phyloP scores from a whole-genome alignment of 306 rosid genomes.

The Casuarina equisetifolia region DNA sequence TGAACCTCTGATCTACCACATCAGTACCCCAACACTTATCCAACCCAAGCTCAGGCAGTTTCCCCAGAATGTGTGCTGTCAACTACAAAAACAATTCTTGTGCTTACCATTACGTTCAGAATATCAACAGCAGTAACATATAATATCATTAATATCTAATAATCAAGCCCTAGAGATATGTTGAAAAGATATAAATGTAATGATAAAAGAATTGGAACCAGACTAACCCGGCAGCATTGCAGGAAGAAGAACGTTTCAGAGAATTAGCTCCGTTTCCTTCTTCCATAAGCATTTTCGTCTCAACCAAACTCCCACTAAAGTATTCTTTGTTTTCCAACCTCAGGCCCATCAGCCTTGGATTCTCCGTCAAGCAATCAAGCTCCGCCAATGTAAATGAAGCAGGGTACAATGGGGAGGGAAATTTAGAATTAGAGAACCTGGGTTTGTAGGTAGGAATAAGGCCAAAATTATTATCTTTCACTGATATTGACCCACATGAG shows the following conservation, averaged over 20 bases:
- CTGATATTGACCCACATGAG: conserved; percentile 86
- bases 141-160: neutral
- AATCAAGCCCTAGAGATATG: neutral
- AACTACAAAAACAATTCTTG: neutral
- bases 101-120: neutral
- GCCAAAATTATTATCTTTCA: conserved; percentile 78
- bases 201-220: conserved; percentile 23
- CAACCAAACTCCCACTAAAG: conserved; percentile 84
- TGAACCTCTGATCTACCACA: neutral
- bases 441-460: conserved; percentile 78
- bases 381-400: conserved; percentile 66
- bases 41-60: neutral
- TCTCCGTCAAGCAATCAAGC: conserved; percentile 62
- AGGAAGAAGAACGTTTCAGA: conserved; percentile 82
- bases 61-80: neutral
- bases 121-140: conserved; percentile 5
- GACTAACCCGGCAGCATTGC: conserved; percentile 75
- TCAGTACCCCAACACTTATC: neutral
- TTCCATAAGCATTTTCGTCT: conserved; percentile 57
- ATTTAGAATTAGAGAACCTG: conserved; percentile 62
- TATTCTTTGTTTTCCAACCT: conserved; percentile 80
- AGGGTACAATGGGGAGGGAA: conserved; percentile 70
- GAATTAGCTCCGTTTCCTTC: conserved; percentile 46
- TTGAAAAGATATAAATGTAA: neutral
- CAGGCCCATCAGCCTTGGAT: conserved; percentile 61